phyloP scores from a whole-genome alignment of 169 alveolate species.

The Besnoitia besnoiti region DNA sequence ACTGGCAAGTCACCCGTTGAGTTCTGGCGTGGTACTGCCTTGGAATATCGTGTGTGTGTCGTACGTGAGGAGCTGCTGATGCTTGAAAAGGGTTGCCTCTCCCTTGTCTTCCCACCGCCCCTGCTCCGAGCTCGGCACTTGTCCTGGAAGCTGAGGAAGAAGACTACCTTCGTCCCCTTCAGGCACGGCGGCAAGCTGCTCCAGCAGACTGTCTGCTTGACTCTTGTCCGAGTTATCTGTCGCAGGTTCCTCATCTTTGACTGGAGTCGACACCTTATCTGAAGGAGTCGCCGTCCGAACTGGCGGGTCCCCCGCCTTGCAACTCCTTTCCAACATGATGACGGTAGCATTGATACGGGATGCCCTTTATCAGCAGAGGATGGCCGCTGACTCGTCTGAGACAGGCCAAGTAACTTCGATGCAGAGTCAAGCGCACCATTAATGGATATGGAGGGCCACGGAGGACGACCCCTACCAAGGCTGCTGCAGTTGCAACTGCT shows the following conservation, averaged over 20 bases:
- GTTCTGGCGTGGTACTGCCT: too few relatives aligned
- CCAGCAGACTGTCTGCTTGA: conserved; percentile 20
- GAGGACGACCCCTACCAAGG: too few relatives aligned
- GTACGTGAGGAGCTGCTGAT: not conserved
- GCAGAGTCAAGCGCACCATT: too few relatives aligned
- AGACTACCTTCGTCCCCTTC: not conserved
- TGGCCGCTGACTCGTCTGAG: too few relatives aligned
- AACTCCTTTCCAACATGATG: not conserved
- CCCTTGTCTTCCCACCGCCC: conserved; percentile 40
- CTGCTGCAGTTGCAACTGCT: too few relatives aligned
- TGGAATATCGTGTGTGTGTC: not conserved
- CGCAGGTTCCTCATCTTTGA: not conserved
- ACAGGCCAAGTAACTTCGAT: too few relatives aligned
- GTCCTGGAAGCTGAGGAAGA: conserved; percentile 19
- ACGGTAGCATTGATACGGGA: too few relatives aligned
- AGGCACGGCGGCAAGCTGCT: not conserved
- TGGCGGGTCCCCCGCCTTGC: not conserved
- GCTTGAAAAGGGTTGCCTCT: conserved; percentile 30
- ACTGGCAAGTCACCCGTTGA: too few relatives aligned
- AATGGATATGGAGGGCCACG: too few relatives aligned
- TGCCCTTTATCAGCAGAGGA: too few relatives aligned
- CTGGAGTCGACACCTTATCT: not conserved
- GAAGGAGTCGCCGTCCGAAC: not conserved
- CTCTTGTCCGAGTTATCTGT: not conserved
- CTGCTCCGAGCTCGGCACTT: not conserved